phyloP scores from a whole-genome alignment of 1,284 basidiomycete genomes.

The Ganoderma resinaceum region DNA sequence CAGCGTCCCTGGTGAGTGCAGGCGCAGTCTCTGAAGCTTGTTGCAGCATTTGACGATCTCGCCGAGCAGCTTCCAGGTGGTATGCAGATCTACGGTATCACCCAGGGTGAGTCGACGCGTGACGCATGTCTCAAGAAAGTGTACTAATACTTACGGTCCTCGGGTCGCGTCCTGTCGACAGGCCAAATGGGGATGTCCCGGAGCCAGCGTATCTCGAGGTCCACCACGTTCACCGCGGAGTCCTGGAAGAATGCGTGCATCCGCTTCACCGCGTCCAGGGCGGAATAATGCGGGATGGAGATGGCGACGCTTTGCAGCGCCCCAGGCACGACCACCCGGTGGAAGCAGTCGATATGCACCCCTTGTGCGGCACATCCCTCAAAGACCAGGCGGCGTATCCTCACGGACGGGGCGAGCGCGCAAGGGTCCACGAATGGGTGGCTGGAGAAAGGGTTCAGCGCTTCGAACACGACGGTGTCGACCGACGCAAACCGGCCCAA shows the following conservation, averaged over 20 bases:
- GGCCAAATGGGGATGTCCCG: background rate
- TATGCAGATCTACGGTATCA: background rate
- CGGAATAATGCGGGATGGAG: background rate
- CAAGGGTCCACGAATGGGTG: background rate
- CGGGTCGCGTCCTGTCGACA: background rate
- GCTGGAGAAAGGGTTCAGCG: background rate
- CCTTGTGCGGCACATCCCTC: background rate
- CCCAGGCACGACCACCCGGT: background rate
- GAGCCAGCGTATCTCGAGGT: constrained; percentile 2
- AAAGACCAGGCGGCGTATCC: background rate
- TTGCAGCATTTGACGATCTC: background rate
- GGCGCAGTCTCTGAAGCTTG: constrained; percentile 1
- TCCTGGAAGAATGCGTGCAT: background rate
- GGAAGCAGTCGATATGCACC: constrained; percentile 1
- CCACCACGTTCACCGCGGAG: background rate
- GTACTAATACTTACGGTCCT: background rate
- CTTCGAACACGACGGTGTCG: constrained; percentile 4
- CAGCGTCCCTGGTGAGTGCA: background rate
- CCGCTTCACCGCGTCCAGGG: background rate
- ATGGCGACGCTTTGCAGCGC: background rate
- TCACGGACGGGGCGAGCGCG: background rate
- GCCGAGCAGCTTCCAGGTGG: constrained; percentile 1
- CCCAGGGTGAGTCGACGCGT: background rate
- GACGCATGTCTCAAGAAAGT: background rate
- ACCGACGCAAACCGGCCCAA: background rate